Conservation (phyloP, 164 flowering plant genomes). For the Hamamelis virginiana region DNA sequence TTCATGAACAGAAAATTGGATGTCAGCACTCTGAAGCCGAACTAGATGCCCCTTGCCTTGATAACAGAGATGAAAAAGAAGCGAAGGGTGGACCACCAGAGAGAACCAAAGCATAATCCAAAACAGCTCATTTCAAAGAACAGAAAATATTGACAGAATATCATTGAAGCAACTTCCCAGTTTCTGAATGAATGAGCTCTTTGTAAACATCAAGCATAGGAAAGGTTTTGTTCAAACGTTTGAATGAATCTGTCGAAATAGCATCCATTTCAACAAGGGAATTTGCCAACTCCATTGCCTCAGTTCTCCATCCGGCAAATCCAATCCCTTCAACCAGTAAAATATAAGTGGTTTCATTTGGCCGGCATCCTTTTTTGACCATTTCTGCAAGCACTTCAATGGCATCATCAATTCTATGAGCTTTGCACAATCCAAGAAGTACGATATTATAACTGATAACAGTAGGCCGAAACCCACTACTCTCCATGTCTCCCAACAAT, state of each 20-base stretch:
- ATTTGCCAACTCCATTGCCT: constrained; percentile 71
- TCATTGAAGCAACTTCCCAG: constrained; percentile 15
- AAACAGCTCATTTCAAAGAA: background rate
- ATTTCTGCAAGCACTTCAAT: constrained; percentile 55
- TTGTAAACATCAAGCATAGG: constrained; percentile 45
- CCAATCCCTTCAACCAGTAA: constrained; percentile 62
- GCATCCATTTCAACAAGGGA: constrained; percentile 33
- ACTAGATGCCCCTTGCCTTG: background rate
- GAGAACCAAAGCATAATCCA: background rate
- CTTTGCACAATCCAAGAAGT: constrained; percentile 70
- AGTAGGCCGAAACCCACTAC: constrained; percentile 35
- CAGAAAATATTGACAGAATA: background rate
- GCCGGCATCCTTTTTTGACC: constrained; percentile 62
- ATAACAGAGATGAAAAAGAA: no score
- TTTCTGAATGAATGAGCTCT: constrained; percentile 28
- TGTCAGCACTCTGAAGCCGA: background rate
- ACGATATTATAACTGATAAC: constrained; percentile 61
- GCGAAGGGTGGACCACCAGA: background rate
- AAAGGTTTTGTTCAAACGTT: constrained; percentile 56
- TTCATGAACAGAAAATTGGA: background rate
- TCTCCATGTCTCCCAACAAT: constrained; percentile 59
- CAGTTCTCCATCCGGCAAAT: constrained; percentile 59
- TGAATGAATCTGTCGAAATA: constrained; percentile 42
- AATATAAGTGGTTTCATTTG: constrained; percentile 62
- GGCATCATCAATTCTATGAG: constrained; percentile 51